A percentile compares a stretch with the other conserved stretches of the same genome.
These are phyloP conservation scores for Astrephomene gubernaculifera DNA, from an alignment of 139 green algal genomes.

Conservation along the genomic window DNA sequence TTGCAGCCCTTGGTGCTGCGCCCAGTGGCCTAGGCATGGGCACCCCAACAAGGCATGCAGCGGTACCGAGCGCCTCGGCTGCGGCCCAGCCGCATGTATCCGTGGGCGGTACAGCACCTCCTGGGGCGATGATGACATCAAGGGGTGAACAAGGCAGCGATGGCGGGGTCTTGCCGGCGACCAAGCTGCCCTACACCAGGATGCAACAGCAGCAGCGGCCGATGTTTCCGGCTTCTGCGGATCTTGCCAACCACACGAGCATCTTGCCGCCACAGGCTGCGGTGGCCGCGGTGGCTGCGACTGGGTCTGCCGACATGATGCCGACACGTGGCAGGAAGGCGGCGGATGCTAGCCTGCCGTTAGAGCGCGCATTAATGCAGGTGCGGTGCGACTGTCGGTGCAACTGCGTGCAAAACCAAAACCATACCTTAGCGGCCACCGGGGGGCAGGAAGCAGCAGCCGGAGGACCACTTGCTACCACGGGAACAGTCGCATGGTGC, in stretches of 20 bases:
- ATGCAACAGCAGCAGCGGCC: neutral
- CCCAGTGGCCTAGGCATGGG: neutral
- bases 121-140: too few relatives aligned
- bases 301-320: neutral
- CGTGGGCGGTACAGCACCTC: neutral
- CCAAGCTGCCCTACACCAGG: neutral
- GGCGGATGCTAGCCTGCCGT: neutral
- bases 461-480: too few relatives aligned
- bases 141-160: too few relatives aligned
- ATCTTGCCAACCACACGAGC: neutral
- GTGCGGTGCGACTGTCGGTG: neutral
- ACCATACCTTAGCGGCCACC: too few relatives aligned
- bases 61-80: too few relatives aligned
- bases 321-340: neutral
- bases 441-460: too few relatives aligned
- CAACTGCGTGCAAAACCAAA: too few relatives aligned
- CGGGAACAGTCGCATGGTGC: neutral
- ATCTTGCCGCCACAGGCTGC: constrained; percentile 4
- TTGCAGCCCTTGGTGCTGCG: neutral
- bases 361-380: constrained; percentile 5
- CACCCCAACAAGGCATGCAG: neutral
- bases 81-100: too few relatives aligned
- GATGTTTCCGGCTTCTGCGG: neutral
- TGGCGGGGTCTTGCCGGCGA: neutral
- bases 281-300: neutral